Conservation (phyloP, 2,329 filamentous ascomycete species). For the Claviceps purpurea region DNA sequence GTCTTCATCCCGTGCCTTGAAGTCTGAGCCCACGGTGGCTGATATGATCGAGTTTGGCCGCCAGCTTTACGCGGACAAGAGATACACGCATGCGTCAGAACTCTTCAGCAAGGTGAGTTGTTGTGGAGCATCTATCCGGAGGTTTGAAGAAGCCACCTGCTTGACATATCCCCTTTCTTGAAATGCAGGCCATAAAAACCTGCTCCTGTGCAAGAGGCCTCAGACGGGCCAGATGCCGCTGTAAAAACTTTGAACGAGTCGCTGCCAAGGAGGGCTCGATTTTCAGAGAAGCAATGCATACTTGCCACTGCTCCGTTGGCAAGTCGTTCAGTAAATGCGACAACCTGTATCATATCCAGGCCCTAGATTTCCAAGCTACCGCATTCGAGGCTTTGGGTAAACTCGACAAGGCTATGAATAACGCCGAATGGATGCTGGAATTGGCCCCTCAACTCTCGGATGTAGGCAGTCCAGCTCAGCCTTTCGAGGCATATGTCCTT, state of each 20-base stretch:
- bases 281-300: too few relatives aligned
- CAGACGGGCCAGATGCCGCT: slow-evolving; percentile 13
- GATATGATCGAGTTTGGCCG: slow-evolving; percentile 19
- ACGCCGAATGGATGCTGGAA: too few relatives aligned
- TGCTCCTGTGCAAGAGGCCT: slow-evolving; percentile 21
- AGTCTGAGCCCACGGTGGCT: slow-evolving; percentile 1
- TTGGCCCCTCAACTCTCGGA: too few relatives aligned
- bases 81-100: slow-evolving; percentile 22
- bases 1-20: slow-evolving; percentile 4
- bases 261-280: too few relatives aligned
- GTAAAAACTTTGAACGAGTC: not conserved
- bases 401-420: too few relatives aligned
- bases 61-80: slow-evolving; percentile 18
- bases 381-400: too few relatives aligned
- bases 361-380: too few relatives aligned
- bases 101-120: slow-evolving; percentile 22
- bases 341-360: too few relatives aligned
- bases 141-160: not conserved
- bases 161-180: not conserved
- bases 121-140: not conserved
- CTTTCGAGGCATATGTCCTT: too few relatives aligned
- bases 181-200: slow-evolving; percentile 21
- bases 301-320: too few relatives aligned
- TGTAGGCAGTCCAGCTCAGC: too few relatives aligned
- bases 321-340: too few relatives aligned